Percentiles rank a stretch among this genome's conserved stretches.
Conservation (phyloP, 2,329 filamentous ascomycete genomes). For the Venturia effusa region DNA sequence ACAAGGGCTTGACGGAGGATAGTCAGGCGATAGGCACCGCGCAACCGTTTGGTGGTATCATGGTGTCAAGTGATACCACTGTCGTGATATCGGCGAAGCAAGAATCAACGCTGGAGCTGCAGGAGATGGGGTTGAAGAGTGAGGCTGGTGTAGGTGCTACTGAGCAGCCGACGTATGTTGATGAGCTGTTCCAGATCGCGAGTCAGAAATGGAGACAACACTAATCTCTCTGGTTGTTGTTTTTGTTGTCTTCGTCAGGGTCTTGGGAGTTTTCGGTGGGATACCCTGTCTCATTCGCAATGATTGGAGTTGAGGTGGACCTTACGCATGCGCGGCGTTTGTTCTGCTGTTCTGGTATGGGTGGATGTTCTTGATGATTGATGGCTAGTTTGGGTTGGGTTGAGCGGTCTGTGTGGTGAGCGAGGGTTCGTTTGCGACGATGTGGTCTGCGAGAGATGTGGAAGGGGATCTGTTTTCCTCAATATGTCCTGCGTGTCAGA, state of each 20-base stretch:
- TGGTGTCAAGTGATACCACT: conserved; percentile 26
- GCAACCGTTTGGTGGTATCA: conserved; percentile 25
- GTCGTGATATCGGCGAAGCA: conserved; percentile 18
- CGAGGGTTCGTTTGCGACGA: neutral
- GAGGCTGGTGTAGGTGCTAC: conserved; percentile 24
- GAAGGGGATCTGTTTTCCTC: neutral
- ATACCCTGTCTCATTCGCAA: neutral
- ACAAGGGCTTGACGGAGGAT: neutral
- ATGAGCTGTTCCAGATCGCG: conserved; percentile 24
- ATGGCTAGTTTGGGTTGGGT: too few species aligned
- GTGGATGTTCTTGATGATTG: neutral
- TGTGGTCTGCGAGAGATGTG: neutral
- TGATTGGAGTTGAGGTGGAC: neutral
- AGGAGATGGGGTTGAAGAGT: conserved; percentile 22
- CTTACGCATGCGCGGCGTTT: neutral
- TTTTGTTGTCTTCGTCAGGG: neutral
- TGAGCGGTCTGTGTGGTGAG: neutral
- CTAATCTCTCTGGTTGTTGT: neutral
- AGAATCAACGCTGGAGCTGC: conserved; percentile 19
- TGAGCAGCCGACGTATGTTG: conserved; percentile 32
- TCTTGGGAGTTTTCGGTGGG: neutral
- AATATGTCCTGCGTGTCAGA: neutral
- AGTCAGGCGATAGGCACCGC: neutral
- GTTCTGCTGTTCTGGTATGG: neutral
- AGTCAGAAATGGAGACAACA: conserved; percentile 17